phyloP scores from a whole-genome alignment of 192 early-diverging fungal species.

The Geranomyces michiganensis region DNA sequence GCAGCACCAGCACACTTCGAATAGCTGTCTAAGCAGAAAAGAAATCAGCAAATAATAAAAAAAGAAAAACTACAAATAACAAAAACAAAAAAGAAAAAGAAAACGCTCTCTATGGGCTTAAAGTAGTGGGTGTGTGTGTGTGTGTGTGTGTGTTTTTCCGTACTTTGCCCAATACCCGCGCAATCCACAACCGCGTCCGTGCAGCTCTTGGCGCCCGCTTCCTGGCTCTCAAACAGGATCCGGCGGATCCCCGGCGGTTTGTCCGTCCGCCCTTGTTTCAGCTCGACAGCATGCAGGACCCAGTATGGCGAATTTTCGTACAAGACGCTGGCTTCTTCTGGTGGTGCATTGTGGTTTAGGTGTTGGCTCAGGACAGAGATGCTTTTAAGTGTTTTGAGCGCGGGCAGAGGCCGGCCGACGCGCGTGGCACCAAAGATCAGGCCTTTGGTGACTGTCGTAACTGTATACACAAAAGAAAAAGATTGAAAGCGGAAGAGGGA shows the following conservation, averaged over 20 bases:
- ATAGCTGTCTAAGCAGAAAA: slow-evolving; percentile 7
- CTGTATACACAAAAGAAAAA: neutral
- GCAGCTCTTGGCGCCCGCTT: slow-evolving; percentile 12
- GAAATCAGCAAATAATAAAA: neutral
- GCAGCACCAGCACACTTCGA: slow-evolving; percentile 52
- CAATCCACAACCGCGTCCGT: slow-evolving; percentile 15
- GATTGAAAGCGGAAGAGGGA: slow-evolving; percentile 7
- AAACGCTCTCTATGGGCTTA: no score
- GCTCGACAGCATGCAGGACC: slow-evolving; percentile 18
- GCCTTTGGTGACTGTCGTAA: slow-evolving; percentile 10
- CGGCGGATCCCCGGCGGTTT: slow-evolving; percentile 24
- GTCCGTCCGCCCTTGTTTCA: slow-evolving; percentile 5
- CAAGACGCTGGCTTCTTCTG: neutral
- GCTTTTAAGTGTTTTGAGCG: slow-evolving; percentile 10
- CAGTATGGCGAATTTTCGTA: slow-evolving; percentile 17
- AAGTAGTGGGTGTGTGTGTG: neutral
- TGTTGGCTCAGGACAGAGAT: slow-evolving; percentile 1
- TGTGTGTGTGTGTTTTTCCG: slow-evolving; percentile 1
- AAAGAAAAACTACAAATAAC: neutral
- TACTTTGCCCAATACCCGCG: slow-evolving; percentile 7
- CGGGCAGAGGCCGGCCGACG: neutral
- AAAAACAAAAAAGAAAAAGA: neutral
- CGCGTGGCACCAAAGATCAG: slow-evolving; percentile 28
- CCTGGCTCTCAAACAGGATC: slow-evolving; percentile 24
- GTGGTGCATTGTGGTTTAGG: neutral